phyloP scores from a whole-genome alignment of 495 filamentous ascomycete genomes.

The Aspergillus haitiensis region DNA sequence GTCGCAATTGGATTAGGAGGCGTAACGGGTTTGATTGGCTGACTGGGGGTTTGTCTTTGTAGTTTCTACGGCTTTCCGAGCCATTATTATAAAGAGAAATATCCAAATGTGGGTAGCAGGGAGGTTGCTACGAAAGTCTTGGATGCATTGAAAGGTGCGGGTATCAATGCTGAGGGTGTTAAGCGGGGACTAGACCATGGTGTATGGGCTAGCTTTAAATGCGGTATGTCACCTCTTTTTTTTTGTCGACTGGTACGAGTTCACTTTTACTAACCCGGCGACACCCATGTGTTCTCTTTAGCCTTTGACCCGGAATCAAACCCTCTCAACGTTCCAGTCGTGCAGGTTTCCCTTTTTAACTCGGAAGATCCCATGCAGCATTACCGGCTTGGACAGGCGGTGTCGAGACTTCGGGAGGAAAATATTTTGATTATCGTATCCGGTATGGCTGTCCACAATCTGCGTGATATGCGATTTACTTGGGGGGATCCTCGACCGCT shows the following conservation, averaged over 20 bases:
- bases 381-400: conserved; percentile 68
- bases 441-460: conserved; percentile 88
- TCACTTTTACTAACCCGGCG: background rate
- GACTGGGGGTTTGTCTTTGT: background rate
- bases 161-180: conserved; percentile 64
- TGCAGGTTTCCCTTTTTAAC: conserved; percentile 76
- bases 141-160: conserved; percentile 54
- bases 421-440: conserved; percentile 72
- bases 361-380: conserved; percentile 69
- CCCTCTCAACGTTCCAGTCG: conserved; percentile 72
- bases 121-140: conserved; percentile 68
- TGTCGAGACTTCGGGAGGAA: conserved; percentile 67
- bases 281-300: conserved; percentile 18
- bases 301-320: conserved; percentile 72
- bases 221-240: conserved; percentile 39
- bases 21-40: conserved; percentile 13
- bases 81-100: conserved; percentile 61
- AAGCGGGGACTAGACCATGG: conserved; percentile 79
- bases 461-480: conserved; percentile 60
- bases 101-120: conserved; percentile 66
- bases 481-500: conserved; percentile 48
- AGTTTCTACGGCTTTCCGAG: conserved; percentile 79
- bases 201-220: conserved; percentile 72
- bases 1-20: background rate
- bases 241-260: background rate